Base-by-base conservation (phyloP, 1,284 basidiomycete species). In the Leccinum griseonigrum region DNA sequence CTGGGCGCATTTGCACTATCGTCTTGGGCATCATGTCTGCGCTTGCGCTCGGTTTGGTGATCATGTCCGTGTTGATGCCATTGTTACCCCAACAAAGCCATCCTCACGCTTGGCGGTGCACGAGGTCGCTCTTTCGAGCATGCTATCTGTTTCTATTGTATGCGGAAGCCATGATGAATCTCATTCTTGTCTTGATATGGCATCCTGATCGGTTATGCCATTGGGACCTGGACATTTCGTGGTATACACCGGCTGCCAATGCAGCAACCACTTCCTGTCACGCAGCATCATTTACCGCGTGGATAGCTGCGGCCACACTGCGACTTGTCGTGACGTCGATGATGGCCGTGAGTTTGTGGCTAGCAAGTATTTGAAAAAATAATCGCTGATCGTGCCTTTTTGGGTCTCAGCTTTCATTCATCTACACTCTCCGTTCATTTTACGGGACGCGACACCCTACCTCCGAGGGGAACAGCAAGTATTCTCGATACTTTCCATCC, bases 221-320 rank as follows among this genome's bases (percentile, higher is more conserved):
- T 50, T 77, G 86, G 76, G 85, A 87, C 65, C 75, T 90, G 54
- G 88, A 91, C 68, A 76, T 86, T 50, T 74, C 85, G 4, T 91
- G 88, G 88, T 80, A 84, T 7, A 68, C 72, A 13, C 69, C 74
- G 5, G 60, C 62, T 9, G 57, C 65, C 22, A 58, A 63, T 16
- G 75, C 78, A 14, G 51, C 61, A 26, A 46, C 59, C 2, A 57
- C 60, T 10, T 50, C 61, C 11, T 80, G 81, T 57, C 64, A 68
- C 14, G 71, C 78, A 2, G 71, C 76, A 13, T 43, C 77, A 2
- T 86, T 83, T 80, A 73, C 76, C 2, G 73, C 75, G 13, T 90
- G 86, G 86, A 68, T 87, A 22, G 75, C 75, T 51, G 77, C 84
- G 9, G 78, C 84, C 0, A 65, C 81, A 50, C 62, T 83, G 54